Evolutionary conservation across 2,329 filamentous ascomycete species (phyloP).

Genomic region (Fusarium sp.): DNA sequence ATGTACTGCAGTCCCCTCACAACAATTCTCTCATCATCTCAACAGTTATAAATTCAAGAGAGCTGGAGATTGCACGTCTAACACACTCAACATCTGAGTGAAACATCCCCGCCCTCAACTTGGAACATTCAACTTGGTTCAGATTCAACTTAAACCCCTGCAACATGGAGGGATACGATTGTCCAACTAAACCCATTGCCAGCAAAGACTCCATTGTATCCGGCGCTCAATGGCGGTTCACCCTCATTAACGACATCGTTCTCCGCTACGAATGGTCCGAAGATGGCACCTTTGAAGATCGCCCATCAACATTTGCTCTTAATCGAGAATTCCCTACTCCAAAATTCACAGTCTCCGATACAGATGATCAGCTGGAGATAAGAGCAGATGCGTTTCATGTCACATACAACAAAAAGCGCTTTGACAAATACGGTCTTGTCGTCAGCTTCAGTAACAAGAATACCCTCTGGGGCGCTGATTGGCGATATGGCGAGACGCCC

Average conservation of each 20-base stretch:
- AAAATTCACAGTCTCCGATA: constrained; percentile 60
- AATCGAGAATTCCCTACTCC: constrained; percentile 58
- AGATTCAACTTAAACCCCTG: neutral
- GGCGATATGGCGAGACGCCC: constrained; percentile 58
- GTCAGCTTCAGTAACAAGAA: constrained; percentile 57
- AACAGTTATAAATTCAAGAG: neutral
- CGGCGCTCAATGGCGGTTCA: constrained; percentile 65
- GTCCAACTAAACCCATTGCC: constrained; percentile 32
- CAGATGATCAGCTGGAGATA: constrained; percentile 62
- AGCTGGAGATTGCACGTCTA: neutral
- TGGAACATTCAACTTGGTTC: neutral
- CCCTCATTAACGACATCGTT: constrained; percentile 65
- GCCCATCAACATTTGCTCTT: constrained; percentile 70
- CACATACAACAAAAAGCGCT: constrained; percentile 67
- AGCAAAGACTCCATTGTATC: constrained; percentile 28
- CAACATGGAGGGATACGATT: constrained; percentile 37
- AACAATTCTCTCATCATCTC: constrained; percentile 6
- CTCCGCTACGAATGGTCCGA: constrained; percentile 71
- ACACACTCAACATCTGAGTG: neutral
- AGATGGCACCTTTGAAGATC: constrained; percentile 70
- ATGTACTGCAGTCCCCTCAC: constrained; percentile 13
- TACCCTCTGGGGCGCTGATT: constrained; percentile 52
- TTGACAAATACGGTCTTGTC: constrained; percentile 61
- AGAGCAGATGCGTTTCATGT: constrained; percentile 66
- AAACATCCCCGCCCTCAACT: neutral